A percentile compares a stretch with the other conserved stretches of the same genome.
phyloP scores from a whole-genome alignment of 2,329 filamentous ascomycete species.

The Ambrosiella xylebori region DNA sequence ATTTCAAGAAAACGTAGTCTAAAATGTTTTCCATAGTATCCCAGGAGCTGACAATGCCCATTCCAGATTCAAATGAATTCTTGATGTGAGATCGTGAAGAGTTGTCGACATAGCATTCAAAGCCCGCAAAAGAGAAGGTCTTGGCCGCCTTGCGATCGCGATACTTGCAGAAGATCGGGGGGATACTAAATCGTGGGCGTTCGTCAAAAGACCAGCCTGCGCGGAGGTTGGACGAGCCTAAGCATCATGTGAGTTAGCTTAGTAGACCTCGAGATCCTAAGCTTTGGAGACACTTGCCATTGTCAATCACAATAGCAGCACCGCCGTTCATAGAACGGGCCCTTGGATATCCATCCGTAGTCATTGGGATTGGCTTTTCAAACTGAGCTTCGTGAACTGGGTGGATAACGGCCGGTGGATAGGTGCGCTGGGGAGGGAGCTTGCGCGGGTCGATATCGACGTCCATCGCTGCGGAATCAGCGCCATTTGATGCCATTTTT shows the following conservation, averaged over 20 bases:
- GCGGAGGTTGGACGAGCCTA: constrained; percentile 75
- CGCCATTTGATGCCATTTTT: constrained; percentile 36
- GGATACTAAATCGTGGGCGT: constrained; percentile 60
- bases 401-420: constrained; percentile 38
- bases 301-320: constrained; percentile 90
- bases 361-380: constrained; percentile 34
- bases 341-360: constrained; percentile 51
- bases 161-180: constrained; percentile 87
- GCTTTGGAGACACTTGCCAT: constrained; percentile 42
- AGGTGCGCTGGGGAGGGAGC: constrained; percentile 27
- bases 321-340: constrained; percentile 40
- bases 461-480: constrained; percentile 22
- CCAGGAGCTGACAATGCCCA: constrained; percentile 90
- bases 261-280: not conserved
- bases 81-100: constrained; percentile 81
- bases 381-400: constrained; percentile 46
- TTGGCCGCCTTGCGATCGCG: constrained; percentile 84
- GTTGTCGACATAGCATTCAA: constrained; percentile 87
- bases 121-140: constrained; percentile 81
- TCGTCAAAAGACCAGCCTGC: constrained; percentile 92
- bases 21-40: constrained; percentile 90
- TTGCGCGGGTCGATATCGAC: constrained; percentile 23
- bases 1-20: constrained; percentile 87
- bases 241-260: constrained; percentile 13
- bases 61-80: constrained; percentile 78